Evolutionary conservation across 345 rosid genomes (phyloP), one percentile per base, ranked within the genome.

Genomic region (Linum usitatissimum): DNA sequence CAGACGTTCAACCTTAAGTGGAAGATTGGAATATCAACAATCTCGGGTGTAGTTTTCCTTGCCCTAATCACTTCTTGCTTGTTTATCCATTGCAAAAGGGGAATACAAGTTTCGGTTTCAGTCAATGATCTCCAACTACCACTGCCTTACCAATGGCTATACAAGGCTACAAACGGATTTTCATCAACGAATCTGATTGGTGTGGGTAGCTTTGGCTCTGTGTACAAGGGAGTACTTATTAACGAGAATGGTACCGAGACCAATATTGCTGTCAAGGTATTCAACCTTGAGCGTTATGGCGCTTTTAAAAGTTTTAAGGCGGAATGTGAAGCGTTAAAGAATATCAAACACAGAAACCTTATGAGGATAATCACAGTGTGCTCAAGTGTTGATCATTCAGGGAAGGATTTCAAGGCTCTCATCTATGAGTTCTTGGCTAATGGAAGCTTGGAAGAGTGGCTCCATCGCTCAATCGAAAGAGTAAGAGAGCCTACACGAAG

Each of bases 251-350:
- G 9, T 0, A 31, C 56, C 58, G 39, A 42, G 0, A 18, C 53
- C 17, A 45, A 10, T 20, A 59, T 63, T 17, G 68, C 53, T 5
- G 61, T 59, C 2, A 74, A 70, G 55, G 63, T 62, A 9, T 55
- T 63, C 3, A 36, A 64, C 63, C 70, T 66, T 59, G 31, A 61
- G 19, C 69, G 38, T 18, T 34, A 55, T 60, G 74, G 68, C 18
- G 70, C 70, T 58, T 53, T 28, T 17, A 65, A 55, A 62, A 69
- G 74, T 53, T 74, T 74, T 55, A 42, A 63, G 31, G 53, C 59
- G 17, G 57, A 54, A 30, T 63, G 66, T 61, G 57, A 64, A 53
- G 55, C 71, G 14, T 53, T 72, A 9, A 67, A 62, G 18, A 63
- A 40, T 53, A 61, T 60, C 30, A 53, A 55, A 55, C 71, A 55